Evolutionary conservation across 2,329 filamentous ascomycete species (phyloP), one percentile per base, ranked within the genome.

Genomic region (Penicillium expansum): DNA sequence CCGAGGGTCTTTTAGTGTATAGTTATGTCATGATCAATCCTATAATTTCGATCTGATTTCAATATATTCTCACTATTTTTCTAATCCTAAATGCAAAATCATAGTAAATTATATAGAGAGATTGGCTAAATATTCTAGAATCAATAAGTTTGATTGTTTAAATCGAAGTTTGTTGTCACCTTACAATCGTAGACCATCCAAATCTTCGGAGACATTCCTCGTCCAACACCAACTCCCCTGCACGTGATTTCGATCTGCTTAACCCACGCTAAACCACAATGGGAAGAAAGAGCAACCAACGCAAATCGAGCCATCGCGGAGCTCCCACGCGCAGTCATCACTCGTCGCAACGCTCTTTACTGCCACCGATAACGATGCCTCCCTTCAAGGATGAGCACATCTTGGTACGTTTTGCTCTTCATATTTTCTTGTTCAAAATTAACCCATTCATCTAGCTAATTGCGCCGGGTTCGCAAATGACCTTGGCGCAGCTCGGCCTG

Each of bases 401-500:
- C 54, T 65, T 81, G 65, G 79, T 81, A 74, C 59, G 74, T 66
- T 20, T 24, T 14, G 14, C 33, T 56, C 24, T 9, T 30, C 8
- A 16, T 16, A 35, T 16, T 22, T 13, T 41, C 9, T 30, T 20
- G 32, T 24, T n/a, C 24, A 32, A 6, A 8, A 18, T 39, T 55
- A 16, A 43, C 38, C 55, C 48, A 52, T 44, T 11, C 43, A 11
- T 55, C n/a, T 55, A 80, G 78, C 74, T 80, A 64, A 80, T 83
- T 71, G 79, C 79, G 67, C 81, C 81, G 51, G 92, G 92, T 71
- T 96, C 92, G 73, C 87, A 89, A 76, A 93, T 88, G 63, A 96
- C 92, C 57, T 86, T 96, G 78, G 92, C 92, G 64, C 92, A 96
- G 82, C 84, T 96, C 39, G 92, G 92, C 50, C 88, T 94, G 67